phyloP scores from a whole-genome alignment of 257 asterid species.

The Schizonepeta tenuifolia region DNA sequence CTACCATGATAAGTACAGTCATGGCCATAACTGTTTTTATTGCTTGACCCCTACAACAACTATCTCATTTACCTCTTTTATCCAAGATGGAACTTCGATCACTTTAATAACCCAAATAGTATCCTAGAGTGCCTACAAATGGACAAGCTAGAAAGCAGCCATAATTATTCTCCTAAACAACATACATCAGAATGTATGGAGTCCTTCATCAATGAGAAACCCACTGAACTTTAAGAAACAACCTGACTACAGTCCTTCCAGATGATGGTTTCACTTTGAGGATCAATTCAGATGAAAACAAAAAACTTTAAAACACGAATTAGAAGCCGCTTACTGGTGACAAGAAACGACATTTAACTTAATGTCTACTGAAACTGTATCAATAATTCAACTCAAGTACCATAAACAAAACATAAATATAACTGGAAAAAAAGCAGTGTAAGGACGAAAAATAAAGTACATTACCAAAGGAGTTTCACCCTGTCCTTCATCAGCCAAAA shows the following conservation, averaged over 20 bases:
- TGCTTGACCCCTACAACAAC: constrained; percentile 5
- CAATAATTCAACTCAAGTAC: constrained; percentile 23
- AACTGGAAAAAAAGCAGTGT: constrained; percentile 15
- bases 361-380: constrained; percentile 12
- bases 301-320: neutral
- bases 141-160: constrained; percentile 8
- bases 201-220: constrained; percentile 14
- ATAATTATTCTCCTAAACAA: constrained; percentile 19
- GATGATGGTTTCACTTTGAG: constrained; percentile 4
- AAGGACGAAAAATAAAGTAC: constrained; percentile 8
- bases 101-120: neutral
- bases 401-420: constrained; percentile 11
- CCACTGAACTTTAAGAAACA: constrained; percentile 8
- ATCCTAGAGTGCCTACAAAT: neutral
- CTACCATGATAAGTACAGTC: neutral
- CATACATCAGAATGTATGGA: constrained; percentile 6
- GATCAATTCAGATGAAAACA: constrained; percentile 21
- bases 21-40: constrained; percentile 9
- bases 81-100: neutral
- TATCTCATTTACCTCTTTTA: neutral
- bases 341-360: too few species aligned
- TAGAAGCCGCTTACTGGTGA: constrained; percentile 11
- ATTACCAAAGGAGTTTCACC: constrained; percentile 95
- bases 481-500: constrained; percentile 93
- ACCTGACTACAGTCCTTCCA: constrained; percentile 6